Base-by-base conservation (phyloP, 495 filamentous ascomycete genomes). In the Clohesyomyces aquaticus region DNA sequence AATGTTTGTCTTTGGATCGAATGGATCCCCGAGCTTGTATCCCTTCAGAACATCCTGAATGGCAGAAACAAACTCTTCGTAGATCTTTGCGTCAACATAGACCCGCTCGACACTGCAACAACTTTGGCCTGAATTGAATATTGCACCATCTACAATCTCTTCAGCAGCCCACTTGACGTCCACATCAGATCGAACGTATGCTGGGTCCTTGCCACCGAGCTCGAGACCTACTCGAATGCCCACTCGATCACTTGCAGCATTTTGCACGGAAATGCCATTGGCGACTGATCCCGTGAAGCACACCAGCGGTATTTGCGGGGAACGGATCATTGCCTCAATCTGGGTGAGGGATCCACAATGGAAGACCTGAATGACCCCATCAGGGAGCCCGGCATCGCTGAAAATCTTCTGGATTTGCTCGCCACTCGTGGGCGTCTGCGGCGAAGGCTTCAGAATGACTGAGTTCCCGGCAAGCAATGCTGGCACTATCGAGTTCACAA, bases 101-200 rank as follows among this genome's bases (percentile, higher is more conserved):
- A 98, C 86, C 25, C 94, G 82, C 78, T 97, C 94, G 51, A 98
- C 82, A 4, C 89, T 87, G 76, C 94, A 98, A 79, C 94, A 98
- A 69, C 91, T 96, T 75, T 98, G 94, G 21, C 94, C 94, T 28
- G 91, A 95, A 77, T 97, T 98, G 80, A 97, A 98, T 41, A 98
- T 79, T 2, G 93, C 91, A 3, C 93, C 91, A 69, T 96, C 93
- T 27, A 96, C 90, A 61, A 96, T 91, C 75, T 96, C 91, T 69
- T 90, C 91, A 0, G 93, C 93, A 0, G 88, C 93, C 93, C 91
- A 96, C 27, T 83, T 82, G 21, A 95, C 75, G 71, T 96, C 90
- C 0, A 96, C 91, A 73, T 97, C 93, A 12, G 80, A 83, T 54
- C 92, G 82, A 18, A 97, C 82, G 68, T 96, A 96, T 9, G 93